These are phyloP conservation scores for Tolypocladium ophioglossoides DNA, from an alignment of 2,329 filamentous ascomycete genomes.

Conservation along the genomic window DNA sequence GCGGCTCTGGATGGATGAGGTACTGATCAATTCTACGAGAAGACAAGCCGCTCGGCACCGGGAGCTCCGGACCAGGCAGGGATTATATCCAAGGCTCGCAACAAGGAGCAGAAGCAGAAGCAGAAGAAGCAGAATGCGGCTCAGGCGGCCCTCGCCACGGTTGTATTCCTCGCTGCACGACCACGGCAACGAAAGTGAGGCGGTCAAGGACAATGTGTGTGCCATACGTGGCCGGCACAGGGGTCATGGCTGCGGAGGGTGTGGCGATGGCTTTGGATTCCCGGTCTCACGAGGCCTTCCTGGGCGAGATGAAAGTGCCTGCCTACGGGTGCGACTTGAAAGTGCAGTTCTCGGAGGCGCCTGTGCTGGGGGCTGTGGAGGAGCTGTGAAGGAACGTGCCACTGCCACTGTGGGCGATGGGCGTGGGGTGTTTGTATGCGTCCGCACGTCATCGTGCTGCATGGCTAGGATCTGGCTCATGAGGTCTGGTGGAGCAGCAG, in stretches of 20 bases:
- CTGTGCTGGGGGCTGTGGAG: background rate
- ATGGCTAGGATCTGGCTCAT: background rate
- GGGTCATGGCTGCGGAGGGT: background rate
- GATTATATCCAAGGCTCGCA: background rate
- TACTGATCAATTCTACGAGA: background rate
- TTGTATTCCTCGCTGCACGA: background rate
- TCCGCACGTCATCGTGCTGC: background rate
- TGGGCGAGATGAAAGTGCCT: background rate
- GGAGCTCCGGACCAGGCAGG: background rate
- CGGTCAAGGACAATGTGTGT: background rate
- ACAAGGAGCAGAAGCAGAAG: no score
- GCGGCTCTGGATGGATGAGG: background rate
- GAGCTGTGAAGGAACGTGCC: background rate
- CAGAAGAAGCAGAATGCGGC: background rate
- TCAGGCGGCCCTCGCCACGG: background rate
- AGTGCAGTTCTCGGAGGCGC: background rate
- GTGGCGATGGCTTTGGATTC: background rate
- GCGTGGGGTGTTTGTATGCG: no score
- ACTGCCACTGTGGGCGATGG: background rate
- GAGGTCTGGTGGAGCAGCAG: background rate
- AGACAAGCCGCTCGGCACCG: no score
- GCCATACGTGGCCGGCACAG: slow-evolving; percentile 1
- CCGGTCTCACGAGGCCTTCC: background rate
- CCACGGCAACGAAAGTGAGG: background rate
- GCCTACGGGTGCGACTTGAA: background rate